Conservation (phyloP, 768 basidiomycete genomes). For the Phallus indusiatus region DNA sequence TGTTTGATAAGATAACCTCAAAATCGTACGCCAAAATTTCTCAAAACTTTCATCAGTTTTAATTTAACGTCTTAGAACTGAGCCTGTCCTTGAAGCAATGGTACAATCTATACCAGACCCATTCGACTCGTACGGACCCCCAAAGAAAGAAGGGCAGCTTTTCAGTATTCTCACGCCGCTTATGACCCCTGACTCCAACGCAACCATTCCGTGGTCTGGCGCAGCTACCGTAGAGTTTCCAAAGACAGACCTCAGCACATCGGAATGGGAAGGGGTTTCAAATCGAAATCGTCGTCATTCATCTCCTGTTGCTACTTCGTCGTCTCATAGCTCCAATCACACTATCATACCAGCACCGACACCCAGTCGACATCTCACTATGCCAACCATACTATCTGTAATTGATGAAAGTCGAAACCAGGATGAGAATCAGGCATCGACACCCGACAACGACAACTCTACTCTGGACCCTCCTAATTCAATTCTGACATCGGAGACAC, state of each 20-base stretch:
- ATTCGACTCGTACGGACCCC: constrained; percentile 85
- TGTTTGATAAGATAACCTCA: constrained; percentile 79
- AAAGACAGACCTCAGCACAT: background rate
- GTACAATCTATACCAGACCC: constrained; percentile 85
- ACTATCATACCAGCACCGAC: constrained; percentile 29
- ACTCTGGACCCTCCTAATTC: background rate
- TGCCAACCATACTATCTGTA: constrained; percentile 61
- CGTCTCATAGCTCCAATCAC: constrained; percentile 37
- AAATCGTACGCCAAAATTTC: constrained; percentile 57
- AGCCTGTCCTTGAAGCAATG: constrained; percentile 87
- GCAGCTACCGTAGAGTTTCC: background rate
- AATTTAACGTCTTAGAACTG: constrained; percentile 42
- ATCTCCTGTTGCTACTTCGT: constrained; percentile 15
- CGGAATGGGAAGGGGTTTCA: constrained; percentile 5
- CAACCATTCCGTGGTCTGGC: background rate
- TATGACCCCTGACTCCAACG: constrained; percentile 23
- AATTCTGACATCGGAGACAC: background rate
- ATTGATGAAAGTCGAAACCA: constrained; percentile 52
- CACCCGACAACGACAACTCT: constrained; percentile 7
- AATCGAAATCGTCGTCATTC: constrained; percentile 5
- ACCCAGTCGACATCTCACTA: constrained; percentile 31
- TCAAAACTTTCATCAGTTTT: constrained; percentile 4
- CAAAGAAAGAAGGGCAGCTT: constrained; percentile 81
- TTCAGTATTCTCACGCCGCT: constrained; percentile 88
- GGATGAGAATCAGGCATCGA: constrained; percentile 11